Evolutionary conservation across 306 rosid species (phyloP), one percentile per base, ranked within the genome.

Genomic region (Citrullus amarus): DNA sequence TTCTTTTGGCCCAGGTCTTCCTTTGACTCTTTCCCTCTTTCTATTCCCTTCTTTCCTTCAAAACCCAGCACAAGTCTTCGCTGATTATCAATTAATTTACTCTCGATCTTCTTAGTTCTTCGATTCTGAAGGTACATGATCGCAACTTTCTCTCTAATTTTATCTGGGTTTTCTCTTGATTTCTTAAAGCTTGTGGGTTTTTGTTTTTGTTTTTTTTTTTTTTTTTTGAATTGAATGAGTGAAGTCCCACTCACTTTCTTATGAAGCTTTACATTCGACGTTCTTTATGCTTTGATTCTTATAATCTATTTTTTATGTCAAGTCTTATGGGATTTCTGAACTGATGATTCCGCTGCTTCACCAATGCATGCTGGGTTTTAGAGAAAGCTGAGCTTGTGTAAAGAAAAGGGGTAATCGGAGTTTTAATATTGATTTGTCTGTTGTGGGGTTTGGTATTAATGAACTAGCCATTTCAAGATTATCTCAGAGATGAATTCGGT

Each of bases 21-120:
- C 80, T 57, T 46, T 60, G 80, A 77, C 80, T 20, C 80, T 25
- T 60, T 39, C 79, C 30, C 68, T 76, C 68, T 5, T 44, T 58
- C 70, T 14, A n/a, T 77, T 51, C 28, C 13, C 44, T 51, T 51
- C 46, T 51, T 51, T 32, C 61, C 77, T 73, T 73, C 77, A 50
- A 73, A 51, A 30, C 59, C 77, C 77, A 28, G 25, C 53, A 15
- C 41, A 30, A 48, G 38, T 30, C 70, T 56, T 60, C 68, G 13
- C 34, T 58, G 56, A 13, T 76, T 41, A n/a, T 16, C 61, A 9
- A 9, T 68, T n/a, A 9, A 17, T 68, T n/a, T 68, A 5, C 53
- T 76, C 53, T 77, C 17, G 70, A 57, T 60, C 39, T 8, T 22
- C 43, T 5, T 4, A 20, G 60, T 60, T 59, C 80, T 77, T 11